A percentile compares a stretch with the other conserved stretches of the same genome.
These are phyloP conservation scores for Corchorus capsularis DNA, from an alignment of 345 rosid species.

Conservation along the genomic window DNA sequence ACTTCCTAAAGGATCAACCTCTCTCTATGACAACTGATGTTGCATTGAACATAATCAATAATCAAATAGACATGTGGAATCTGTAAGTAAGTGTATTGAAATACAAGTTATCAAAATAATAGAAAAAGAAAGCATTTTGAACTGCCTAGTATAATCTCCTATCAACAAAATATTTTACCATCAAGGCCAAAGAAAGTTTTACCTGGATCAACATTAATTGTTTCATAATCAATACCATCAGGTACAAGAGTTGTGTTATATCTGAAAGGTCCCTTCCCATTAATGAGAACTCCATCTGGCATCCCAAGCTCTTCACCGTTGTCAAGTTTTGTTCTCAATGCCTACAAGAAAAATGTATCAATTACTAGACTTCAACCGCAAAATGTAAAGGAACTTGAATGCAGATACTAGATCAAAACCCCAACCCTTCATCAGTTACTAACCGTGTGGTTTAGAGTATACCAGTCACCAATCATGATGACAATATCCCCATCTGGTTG, in stretches of 20 bases:
- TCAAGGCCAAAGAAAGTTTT: not conserved
- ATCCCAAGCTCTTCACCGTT: conserved; percentile 87
- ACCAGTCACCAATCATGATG: conserved; percentile 87
- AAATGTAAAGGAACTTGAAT: not conserved
- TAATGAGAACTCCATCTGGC: conserved; percentile 96
- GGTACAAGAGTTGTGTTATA: conserved; percentile 76
- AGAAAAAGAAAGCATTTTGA: not conserved
- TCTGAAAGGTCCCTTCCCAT: conserved; percentile 88
- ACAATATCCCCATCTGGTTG: conserved; percentile 74
- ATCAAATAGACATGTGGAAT: not conserved
- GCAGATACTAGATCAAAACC: not conserved
- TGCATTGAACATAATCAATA: not conserved
- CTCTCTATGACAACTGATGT: not conserved
- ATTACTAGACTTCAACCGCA: conserved; percentile 5
- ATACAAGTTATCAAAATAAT: not conserved
- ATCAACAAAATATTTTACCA: not conserved
- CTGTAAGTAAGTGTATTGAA: not conserved
- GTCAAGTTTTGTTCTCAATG: conserved; percentile 65
- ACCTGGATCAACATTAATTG: conserved; percentile 80
- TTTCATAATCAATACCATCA: conserved; percentile 74
- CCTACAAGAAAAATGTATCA: conserved; percentile 43
- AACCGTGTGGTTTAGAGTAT: conserved; percentile 74
- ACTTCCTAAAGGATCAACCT: not conserved
- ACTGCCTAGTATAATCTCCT: not conserved
- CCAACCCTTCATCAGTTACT: conserved; percentile 27